These are phyloP conservation scores for Kwoniella europaea DNA, from an alignment of 768 basidiomycete species.

Conservation along the genomic window DNA sequence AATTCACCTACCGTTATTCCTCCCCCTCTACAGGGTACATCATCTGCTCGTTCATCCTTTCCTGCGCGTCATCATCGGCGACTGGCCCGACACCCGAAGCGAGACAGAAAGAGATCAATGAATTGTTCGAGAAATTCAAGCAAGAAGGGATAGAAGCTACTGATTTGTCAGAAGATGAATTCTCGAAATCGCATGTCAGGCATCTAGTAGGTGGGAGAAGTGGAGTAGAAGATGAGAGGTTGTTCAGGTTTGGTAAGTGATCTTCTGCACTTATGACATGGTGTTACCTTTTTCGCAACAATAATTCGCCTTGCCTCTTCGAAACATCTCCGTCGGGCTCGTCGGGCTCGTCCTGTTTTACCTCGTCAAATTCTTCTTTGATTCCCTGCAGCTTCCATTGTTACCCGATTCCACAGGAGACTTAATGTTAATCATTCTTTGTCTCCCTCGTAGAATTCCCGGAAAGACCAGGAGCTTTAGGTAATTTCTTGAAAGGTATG, in stretches of 20 bases:
- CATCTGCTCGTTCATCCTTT: slow-evolving; percentile 81
- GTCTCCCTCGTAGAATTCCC: slow-evolving; percentile 75
- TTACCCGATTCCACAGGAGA: too few species aligned
- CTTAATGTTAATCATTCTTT: neutral
- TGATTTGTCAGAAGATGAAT: slow-evolving; percentile 92
- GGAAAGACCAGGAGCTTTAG: slow-evolving; percentile 86
- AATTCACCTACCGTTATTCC: slow-evolving; percentile 88
- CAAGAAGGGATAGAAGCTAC: slow-evolving; percentile 75
- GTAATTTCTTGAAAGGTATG: slow-evolving; percentile 83
- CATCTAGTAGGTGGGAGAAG: slow-evolving; percentile 92
- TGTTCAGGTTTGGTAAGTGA: slow-evolving; percentile 87
- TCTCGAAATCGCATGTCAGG: slow-evolving; percentile 90
- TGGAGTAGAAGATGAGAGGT: slow-evolving; percentile 77
- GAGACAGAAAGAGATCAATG: slow-evolving; percentile 57
- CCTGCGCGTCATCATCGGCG: slow-evolving; percentile 63
- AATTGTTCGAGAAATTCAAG: slow-evolving; percentile 70
- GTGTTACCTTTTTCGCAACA: too few species aligned
- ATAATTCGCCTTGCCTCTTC: too few species aligned
- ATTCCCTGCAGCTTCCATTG: neutral
- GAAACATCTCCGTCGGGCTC: too few species aligned
- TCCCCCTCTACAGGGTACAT: slow-evolving; percentile 76
- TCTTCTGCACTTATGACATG: neutral
- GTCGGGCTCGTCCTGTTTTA: too few species aligned
- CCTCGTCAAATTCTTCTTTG: neutral
- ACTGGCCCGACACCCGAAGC: slow-evolving; percentile 59